Conservation (phyloP, 2,329 filamentous ascomycete species). For the Penicillium sp. region DNA sequence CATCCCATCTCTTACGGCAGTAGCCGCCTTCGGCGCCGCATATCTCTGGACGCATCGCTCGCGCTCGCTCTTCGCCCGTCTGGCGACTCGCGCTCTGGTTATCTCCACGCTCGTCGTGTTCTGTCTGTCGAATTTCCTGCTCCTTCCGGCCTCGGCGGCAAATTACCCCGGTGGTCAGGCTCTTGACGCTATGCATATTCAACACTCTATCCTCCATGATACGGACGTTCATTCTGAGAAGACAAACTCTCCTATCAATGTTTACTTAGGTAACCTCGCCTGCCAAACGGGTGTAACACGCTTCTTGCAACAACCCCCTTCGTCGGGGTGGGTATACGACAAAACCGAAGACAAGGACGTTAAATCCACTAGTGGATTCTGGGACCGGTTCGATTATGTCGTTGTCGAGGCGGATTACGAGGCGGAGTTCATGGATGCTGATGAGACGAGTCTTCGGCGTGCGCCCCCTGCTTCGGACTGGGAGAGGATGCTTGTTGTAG, state of each 20-base stretch:
- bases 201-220: slow-evolving; percentile 17
- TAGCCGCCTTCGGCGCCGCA: slow-evolving; percentile 70
- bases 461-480: slow-evolving; percentile 40
- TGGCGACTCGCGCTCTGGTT: slow-evolving; percentile 57
- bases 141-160: slow-evolving; percentile 77
- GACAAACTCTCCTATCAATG: slow-evolving; percentile 15
- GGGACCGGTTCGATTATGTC: slow-evolving; percentile 60
- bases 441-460: slow-evolving; percentile 44
- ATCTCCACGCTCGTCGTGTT: slow-evolving; percentile 63
- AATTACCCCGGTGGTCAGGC: slow-evolving; percentile 94
- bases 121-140: slow-evolving; percentile 62
- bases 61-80: slow-evolving; percentile 59
- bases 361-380: slow-evolving; percentile 55
- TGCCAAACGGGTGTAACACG: slow-evolving; percentile 64
- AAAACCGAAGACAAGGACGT: slow-evolving; percentile 56
- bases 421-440: slow-evolving; percentile 13
- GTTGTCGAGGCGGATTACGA: slow-evolving; percentile 50
- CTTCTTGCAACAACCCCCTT: slow-evolving; percentile 51
- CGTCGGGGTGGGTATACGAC: slow-evolving; percentile 55
- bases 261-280: slow-evolving; percentile 61
- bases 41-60: slow-evolving; percentile 66
- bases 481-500: slow-evolving; percentile 52
- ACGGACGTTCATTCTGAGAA: background rate
- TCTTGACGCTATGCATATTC: slow-evolving; percentile 49
- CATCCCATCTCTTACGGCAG: slow-evolving; percentile 75